Evolutionary conservation across 352 stramenopile genomes (phyloP).

Genomic region (Phytophthora kernoviae): DNA sequence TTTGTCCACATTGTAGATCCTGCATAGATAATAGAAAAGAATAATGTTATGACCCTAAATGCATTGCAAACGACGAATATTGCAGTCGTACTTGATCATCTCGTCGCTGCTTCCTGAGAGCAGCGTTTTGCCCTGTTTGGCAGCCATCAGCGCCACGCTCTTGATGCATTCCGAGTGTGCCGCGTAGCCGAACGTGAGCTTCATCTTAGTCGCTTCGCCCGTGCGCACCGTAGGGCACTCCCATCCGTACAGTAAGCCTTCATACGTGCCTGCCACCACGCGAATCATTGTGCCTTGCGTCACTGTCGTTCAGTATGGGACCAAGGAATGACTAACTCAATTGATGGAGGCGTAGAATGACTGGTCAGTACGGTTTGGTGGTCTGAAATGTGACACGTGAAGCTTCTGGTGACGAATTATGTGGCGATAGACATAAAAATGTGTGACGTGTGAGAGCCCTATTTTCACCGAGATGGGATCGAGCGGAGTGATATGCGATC

Average conservation of each 20-base stretch:
- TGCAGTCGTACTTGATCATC: constrained; percentile 79
- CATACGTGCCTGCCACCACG: constrained; percentile 86
- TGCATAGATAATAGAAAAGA: constrained; percentile 18
- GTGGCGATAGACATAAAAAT: constrained; percentile 31
- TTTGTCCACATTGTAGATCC: constrained; percentile 90
- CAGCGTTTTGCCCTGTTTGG: constrained; percentile 82
- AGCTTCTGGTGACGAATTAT: constrained; percentile 14
- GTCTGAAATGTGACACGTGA: constrained; percentile 5
- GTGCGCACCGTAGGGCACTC: constrained; percentile 48
- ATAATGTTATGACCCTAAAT: neutral
- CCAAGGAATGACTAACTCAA: no score
- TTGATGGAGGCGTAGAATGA: constrained; percentile 35
- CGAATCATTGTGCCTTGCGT: constrained; percentile 53
- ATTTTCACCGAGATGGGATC: constrained; percentile 34
- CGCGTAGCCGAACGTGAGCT: constrained; percentile 85
- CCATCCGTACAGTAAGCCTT: constrained; percentile 88
- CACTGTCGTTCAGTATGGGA: neutral
- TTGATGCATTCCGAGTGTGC: constrained; percentile 89
- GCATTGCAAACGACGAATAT: constrained; percentile 6
- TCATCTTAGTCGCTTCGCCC: constrained; percentile 58
- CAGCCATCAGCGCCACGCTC: constrained; percentile 79
- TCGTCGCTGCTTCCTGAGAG: constrained; percentile 85
- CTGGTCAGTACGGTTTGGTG: constrained; percentile 42
- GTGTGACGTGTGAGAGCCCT: constrained; percentile 33
- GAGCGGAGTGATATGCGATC: constrained; percentile 23